These are phyloP conservation scores for Beauveria australis DNA, from an alignment of 2,329 filamentous ascomycete genomes.

Conservation along the genomic window DNA sequence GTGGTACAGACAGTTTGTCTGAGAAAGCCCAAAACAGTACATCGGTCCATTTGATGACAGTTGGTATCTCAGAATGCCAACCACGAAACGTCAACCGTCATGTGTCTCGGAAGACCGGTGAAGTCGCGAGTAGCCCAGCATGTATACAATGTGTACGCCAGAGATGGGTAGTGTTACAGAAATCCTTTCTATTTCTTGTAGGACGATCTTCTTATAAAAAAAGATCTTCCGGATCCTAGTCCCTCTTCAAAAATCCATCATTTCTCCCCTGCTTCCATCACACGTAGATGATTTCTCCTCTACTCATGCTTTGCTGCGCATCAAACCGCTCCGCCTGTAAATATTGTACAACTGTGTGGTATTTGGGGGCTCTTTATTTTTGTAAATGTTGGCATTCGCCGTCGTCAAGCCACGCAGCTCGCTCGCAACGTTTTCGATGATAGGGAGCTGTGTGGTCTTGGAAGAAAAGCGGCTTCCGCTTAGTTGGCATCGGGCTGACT, in stretches of 20 bases:
- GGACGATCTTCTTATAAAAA: neutral
- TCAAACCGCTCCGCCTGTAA: conserved; percentile 68
- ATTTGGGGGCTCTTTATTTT: neutral
- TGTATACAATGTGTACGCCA: neutral
- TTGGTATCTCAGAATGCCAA: neutral
- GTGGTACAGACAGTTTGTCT: neutral
- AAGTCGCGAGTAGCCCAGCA: neutral
- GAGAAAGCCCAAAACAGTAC: too few species aligned
- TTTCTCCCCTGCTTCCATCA: neutral
- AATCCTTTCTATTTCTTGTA: conserved; percentile 6
- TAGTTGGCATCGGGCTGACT: conserved; percentile 84
- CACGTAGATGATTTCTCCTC: conserved; percentile 20
- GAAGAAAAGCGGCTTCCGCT: conserved; percentile 8
- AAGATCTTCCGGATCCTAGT: neutral
- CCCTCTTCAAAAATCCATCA: neutral
- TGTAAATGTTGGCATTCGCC: neutral
- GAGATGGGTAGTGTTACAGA: neutral
- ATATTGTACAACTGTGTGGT: conserved; percentile 25
- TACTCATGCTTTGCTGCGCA: conserved; percentile 68
- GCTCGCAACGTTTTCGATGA: neutral
- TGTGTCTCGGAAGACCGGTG: too few species aligned
- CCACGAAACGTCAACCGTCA: too few species aligned
- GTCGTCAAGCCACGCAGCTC: neutral
- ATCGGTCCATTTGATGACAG: too few species aligned
- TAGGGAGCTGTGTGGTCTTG: neutral